Conservation (phyloP, 2,329 filamentous ascomycete genomes). For the Parastagonospora nodorum region DNA sequence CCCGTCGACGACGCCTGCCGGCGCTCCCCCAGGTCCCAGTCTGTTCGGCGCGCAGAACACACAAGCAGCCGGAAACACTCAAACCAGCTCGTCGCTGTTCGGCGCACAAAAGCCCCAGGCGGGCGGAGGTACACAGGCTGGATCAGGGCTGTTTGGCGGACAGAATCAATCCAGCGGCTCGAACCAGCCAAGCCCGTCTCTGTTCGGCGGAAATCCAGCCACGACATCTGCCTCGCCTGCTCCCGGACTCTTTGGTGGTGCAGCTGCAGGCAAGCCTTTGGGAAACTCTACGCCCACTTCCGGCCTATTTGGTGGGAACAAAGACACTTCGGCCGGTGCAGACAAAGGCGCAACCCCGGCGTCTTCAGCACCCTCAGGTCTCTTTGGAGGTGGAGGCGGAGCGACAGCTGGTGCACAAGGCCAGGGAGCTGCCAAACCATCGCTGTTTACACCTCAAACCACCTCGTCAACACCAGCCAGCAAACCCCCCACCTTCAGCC, state of each 20-base stretch:
- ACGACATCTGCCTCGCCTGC: constrained; percentile 32
- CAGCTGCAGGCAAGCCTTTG: constrained; percentile 28
- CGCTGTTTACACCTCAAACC: constrained; percentile 33
- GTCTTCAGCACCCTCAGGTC: constrained; percentile 21
- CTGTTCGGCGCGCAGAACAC: constrained; percentile 33
- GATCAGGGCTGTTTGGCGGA: constrained; percentile 21
- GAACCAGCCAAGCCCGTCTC: constrained; percentile 6
- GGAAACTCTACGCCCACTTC: constrained; percentile 25
- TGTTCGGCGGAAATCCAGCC: constrained; percentile 34
- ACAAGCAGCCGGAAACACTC: too few species aligned
- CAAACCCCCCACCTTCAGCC: constrained; percentile 33
- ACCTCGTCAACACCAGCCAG: constrained; percentile 36
- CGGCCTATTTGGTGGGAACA: constrained; percentile 30
- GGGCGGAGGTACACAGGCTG: constrained; percentile 7
- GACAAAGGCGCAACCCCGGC: constrained; percentile 36
- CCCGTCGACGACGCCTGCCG: constrained; percentile 47
- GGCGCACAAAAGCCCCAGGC: constrained; percentile 15
- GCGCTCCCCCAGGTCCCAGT: constrained; percentile 39
- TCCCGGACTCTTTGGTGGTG: constrained; percentile 35
- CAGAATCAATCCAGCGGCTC: constrained; percentile 12
- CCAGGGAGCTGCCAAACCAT: constrained; percentile 40
- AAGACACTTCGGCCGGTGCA: constrained; percentile 34
- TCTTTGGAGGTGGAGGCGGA: constrained; percentile 30
- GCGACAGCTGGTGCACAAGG: constrained; percentile 37
- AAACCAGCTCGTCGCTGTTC: constrained; percentile 29